Evolutionary conservation across 345 rosid genomes (phyloP).

Genomic region (Cardiospermum halicacabum): DNA sequence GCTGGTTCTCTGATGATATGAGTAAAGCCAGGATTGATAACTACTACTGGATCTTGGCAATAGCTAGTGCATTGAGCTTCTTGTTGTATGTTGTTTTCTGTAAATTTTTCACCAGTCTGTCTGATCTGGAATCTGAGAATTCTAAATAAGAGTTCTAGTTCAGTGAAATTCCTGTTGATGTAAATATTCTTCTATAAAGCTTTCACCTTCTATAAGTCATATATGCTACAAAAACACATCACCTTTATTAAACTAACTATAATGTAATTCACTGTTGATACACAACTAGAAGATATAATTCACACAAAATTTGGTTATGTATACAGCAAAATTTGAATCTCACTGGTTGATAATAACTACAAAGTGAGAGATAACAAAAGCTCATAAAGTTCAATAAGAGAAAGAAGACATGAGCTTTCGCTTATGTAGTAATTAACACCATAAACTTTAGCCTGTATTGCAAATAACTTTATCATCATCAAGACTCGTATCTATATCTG

Average conservation of each 20-base stretch:
- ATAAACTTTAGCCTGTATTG: not conserved
- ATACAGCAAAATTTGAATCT: constrained; percentile 8
- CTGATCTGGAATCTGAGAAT: constrained; percentile 26
- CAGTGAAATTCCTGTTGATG: not conserved
- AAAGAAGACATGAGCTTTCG: not conserved
- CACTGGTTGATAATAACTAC: not conserved
- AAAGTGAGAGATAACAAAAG: not conserved
- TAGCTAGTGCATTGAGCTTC: constrained; percentile 55
- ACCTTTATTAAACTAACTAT: not conserved
- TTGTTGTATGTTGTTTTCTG: constrained; percentile 53
- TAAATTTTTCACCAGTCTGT: constrained; percentile 37
- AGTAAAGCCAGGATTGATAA: constrained; percentile 67
- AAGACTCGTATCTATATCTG: not conserved
- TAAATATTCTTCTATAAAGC: too few species aligned
- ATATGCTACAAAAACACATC: not conserved
- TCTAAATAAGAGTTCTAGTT: constrained; percentile 15
- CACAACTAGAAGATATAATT: not conserved
- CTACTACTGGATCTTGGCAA: constrained; percentile 73
- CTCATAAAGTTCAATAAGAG: not conserved
- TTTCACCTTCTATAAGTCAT: too few species aligned
- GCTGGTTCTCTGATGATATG: constrained; percentile 96
- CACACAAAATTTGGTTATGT: not conserved
- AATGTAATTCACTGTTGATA: not conserved
- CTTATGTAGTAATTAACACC: not conserved
- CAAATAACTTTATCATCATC: not conserved